A percentile compares a stretch with the other conserved stretches of the same genome.
Conservation (phyloP, 2,329 filamentous ascomycete species). For the Penicillium sp. region DNA sequence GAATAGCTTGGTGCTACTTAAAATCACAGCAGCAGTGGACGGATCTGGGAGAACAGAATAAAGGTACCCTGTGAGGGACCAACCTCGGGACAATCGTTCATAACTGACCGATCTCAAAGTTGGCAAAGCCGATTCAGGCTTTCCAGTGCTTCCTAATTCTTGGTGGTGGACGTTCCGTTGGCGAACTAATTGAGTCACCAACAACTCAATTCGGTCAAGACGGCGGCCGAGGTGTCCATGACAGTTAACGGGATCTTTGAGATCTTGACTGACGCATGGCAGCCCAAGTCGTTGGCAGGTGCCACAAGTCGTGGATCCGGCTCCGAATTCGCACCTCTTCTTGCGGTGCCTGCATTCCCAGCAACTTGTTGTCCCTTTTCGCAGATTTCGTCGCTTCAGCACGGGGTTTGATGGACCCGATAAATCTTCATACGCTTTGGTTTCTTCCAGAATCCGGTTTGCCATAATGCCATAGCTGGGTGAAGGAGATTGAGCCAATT, state of each 20-base stretch:
- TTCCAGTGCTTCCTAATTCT: background rate
- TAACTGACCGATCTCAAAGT: slow-evolving; percentile 10
- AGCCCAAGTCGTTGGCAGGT: slow-evolving; percentile 48
- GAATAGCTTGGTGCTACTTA: slow-evolving; percentile 13
- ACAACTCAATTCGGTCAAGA: slow-evolving; percentile 9
- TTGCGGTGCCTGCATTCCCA: slow-evolving; percentile 62
- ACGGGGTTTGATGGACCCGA: background rate
- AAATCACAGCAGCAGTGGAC: slow-evolving; percentile 4
- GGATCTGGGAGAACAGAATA: slow-evolving; percentile 17
- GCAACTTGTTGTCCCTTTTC: slow-evolving; percentile 59
- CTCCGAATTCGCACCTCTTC: slow-evolving; percentile 50
- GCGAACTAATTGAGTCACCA: slow-evolving; percentile 7
- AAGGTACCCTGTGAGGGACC: slow-evolving; percentile 18
- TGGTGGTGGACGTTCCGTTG: background rate
- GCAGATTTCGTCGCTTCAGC: slow-evolving; percentile 45
- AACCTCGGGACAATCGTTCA: slow-evolving; percentile 12
- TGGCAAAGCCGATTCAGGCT: background rate
- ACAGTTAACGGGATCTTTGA: background rate
- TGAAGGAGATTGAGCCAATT: background rate
- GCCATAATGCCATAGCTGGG: background rate
- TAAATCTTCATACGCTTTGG: background rate
- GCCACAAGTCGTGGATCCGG: slow-evolving; percentile 43
- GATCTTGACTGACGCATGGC: slow-evolving; percentile 24
- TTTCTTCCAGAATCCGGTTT: background rate
- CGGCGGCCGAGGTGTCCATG: background rate